Evolutionary conservation across 768 basidiomycete genomes (phyloP), one percentile per base, ranked within the genome.

Genomic region (Fomitopsis pulvina): DNA sequence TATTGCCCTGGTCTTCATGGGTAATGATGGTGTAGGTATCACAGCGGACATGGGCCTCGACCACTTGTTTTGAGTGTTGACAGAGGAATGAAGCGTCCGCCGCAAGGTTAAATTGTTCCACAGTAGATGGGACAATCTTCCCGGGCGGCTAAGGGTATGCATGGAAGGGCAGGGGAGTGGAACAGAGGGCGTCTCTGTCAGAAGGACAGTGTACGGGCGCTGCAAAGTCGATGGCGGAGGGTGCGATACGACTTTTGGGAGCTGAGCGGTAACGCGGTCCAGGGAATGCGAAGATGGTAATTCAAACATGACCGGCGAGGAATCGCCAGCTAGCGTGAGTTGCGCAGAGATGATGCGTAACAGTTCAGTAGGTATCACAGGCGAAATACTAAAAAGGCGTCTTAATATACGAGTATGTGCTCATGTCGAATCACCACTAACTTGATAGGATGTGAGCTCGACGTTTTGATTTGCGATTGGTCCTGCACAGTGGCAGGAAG

Each of bases 361-460:
- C 5, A 74, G 63, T 46, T 80, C 76, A 6, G 69, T 65, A 1
- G 81, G 80, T 60, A 83, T 68, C 41, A 83, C 71, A n/a, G 71
- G 66, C 0, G 81, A 82, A 34, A 81, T 72, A 53, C 78, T 79
- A 10, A 12, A 57, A 29, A 22, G 32, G 34, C 20, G 27, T 28
- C 11, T n/a, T 14, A 29, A 11, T 30, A 51, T 39, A 18, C 28
- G 6, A 28, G 25, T 55, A 28, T 18, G 41, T 34, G 22, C 34
- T 25, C 27, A 18, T 28, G 16, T 16, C 43, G n/a, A n/a, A n/a
- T n/a, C 18, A 40, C 38, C 4, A 69, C 78, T 45, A 53, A 88
- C 87, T 91, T 89, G 62, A 94, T 87, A 6, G 91, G 90, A 66
- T 92, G 90, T 0, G 85, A 78, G 21, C 77, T 72, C 2, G 87